Base-by-base conservation (phyloP, 208 protist genomes). In the Acanthamoeba castellanii region DNA sequence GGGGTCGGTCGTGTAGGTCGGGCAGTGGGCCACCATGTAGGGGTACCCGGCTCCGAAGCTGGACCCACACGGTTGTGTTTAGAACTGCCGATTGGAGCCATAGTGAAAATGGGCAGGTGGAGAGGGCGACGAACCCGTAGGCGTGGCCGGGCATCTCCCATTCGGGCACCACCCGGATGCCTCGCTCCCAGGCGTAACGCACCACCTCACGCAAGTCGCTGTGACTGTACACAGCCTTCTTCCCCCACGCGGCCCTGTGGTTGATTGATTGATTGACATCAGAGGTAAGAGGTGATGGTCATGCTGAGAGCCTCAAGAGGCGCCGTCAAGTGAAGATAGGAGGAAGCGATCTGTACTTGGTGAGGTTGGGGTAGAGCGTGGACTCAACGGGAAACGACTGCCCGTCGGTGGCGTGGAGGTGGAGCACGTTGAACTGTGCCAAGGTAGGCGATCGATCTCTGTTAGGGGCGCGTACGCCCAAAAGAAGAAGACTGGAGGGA, bases 81-180 rank as follows among this genome's bases (percentile, higher is more conserved):
- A 42, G 1, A 76, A 22, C 68, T 76, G 42, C 5, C 13, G 45
- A 47, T 11, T 0, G 6, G 6, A 8, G 45, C 13, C 6, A 50
- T 11, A 20, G 0, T 45, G 30, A 0, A 18, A 30, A 45, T n/a
- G 22, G n/a, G 2, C 57, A 76, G 68, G 68, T 45, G n/a, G 45
- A 50, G 18, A 47, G 18, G 16, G 16, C 11, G 9, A 45, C 72
- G 32, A 16, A 87, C 78, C 78, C 78, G n/a, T 87, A 87, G 50
- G 78, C 78, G 50, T 87, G 78, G 20, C 78, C 78, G 18, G 78
- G 78, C 78, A 87, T 87, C 47, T 87, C 78, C 37, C 37, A 87
- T 20, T 87, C 78, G 50, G 78, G 78, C 50, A 92, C 61, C 14
- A 92, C 57, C 0, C 85, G 50, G 20, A 92, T 50, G 50, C 85